Evolutionary conservation across 805 yeast genomes (phyloP), one percentile per base, ranked within the genome.

Genomic region (Yarrowia sp.): DNA sequence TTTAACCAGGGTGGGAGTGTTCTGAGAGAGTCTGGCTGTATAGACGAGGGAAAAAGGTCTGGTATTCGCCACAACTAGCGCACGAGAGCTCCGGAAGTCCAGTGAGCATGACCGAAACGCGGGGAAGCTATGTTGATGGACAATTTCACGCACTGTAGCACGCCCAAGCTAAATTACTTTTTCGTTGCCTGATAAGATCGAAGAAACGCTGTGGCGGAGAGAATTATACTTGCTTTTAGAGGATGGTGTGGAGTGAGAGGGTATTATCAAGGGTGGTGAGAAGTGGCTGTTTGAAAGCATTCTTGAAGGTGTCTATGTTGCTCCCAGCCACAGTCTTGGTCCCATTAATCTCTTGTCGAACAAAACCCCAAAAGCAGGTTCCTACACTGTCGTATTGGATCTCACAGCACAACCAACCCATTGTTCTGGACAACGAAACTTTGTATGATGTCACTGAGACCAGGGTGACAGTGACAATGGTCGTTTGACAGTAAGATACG

Each of bases 171-270:
- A 52, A 38, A 12, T 38, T 52, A 9, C 43, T 52, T 52, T 52
- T 52, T 52, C 34, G 33, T 52, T 52, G 58, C 58, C 42, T 52
- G 58, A 52, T 52, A 38, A 52, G 58, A 36, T 38, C 43, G 43
- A 14, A 14, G 24, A 36, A 36, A 19, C 58, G 33, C 43, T 36
- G 20, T 38, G 43, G 13, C 17, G 34, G 43, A 38, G 19, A 52
- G 17, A 14, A 36, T 52, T 52, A 38, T 34, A 52, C 58, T 52
- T 38, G 42, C 43, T 34, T 52, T 52, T 36, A 9, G 34, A 36
- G 42, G 33, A 4, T 52, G 33, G 58, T n/a, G 17, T 52, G 19
- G 38, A 9, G 44, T 9, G 6, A 40, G 17, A 24, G 30, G 30
- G 6, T 24, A 24, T 24, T 24, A 24, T 24, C 6, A 24, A 24